A percentile compares a stretch with the other conserved stretches of the same genome.
phyloP scores from a whole-genome alignment of 148 eudicot genomes.

The Silene conica region DNA sequence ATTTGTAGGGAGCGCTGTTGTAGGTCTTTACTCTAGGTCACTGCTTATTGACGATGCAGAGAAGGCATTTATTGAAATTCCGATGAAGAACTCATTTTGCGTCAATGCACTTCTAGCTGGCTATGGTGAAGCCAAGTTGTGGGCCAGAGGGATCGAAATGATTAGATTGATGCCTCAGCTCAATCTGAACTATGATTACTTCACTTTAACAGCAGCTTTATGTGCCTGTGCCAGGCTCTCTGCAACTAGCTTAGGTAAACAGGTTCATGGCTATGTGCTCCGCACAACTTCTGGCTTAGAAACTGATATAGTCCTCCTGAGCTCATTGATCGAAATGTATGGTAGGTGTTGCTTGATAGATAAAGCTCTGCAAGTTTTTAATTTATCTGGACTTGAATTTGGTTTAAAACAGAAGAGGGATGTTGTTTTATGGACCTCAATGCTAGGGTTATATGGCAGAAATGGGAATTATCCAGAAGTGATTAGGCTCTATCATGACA shows the following conservation, averaged over 20 bases:
- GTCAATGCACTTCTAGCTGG: constrained; percentile 60
- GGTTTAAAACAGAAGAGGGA: constrained; percentile 39
- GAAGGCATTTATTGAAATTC: constrained; percentile 54
- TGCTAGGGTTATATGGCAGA: constrained; percentile 64
- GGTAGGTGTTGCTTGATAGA: constrained; percentile 59
- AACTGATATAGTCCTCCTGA: constrained; percentile 51
- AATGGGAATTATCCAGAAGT: constrained; percentile 45
- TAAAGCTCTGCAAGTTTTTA: constrained; percentile 43
- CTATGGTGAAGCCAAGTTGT: constrained; percentile 55
- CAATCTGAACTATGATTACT: constrained; percentile 41
- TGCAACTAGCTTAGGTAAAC: constrained; percentile 45
- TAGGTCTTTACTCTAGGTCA: constrained; percentile 51
- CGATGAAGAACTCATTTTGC: constrained; percentile 55
- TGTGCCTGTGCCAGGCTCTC: constrained; percentile 55
- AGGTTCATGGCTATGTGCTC: constrained; percentile 51
- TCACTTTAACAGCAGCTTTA: constrained; percentile 53
- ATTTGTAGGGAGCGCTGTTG: constrained; percentile 69
- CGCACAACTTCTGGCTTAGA: constrained; percentile 29
- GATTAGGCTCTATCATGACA: constrained; percentile 41
- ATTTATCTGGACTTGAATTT: constrained; percentile 42
- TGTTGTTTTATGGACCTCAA: constrained; percentile 72
- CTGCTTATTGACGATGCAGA: constrained; percentile 43
- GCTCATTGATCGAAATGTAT: constrained; percentile 76
- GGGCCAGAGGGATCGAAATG: constrained; percentile 48
- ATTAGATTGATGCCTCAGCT: constrained; percentile 45